A percentile compares a stretch with the other conserved stretches of the same genome.
Conservation (phyloP, 345 rosid species). For the Populus ilicifolia region DNA sequence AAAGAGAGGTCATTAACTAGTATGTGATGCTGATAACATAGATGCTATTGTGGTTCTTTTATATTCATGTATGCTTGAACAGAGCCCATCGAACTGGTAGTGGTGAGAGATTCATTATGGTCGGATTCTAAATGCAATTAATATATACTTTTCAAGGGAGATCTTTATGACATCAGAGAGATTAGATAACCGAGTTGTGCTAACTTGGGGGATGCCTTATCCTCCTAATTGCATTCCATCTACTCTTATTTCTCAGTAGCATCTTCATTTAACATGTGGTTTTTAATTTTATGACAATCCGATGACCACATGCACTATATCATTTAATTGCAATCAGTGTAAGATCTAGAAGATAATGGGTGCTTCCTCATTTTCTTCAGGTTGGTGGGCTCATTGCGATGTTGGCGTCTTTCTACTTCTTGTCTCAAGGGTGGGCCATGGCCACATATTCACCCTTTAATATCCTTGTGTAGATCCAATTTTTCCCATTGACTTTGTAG, state of each 20-base stretch:
- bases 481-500: not conserved
- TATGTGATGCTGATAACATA: not conserved
- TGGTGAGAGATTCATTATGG: not conserved
- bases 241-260: too few relatives aligned
- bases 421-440: conserved; percentile 97
- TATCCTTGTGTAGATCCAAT: conserved; percentile 48
- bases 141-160: too few relatives aligned
- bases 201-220: too few relatives aligned
- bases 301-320: too few relatives aligned
- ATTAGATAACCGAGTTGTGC: too few relatives aligned
- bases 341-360: not conserved
- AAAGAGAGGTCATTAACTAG: not conserved
- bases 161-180: too few relatives aligned
- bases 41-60: not conserved
- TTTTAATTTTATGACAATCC: too few relatives aligned
- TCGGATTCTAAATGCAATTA: not conserved
- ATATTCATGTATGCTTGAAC: not conserved
- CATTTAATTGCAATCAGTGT: too few relatives aligned
- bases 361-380: conserved; percentile 38
- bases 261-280: too few relatives aligned
- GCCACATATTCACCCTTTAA: conserved; percentile 76
- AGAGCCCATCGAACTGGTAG: not conserved
- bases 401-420: conserved; percentile 76
- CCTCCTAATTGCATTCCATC: too few relatives aligned
- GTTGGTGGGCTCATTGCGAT: conserved; percentile 89